Conservation (phyloP, 805 yeast genomes). For the Nakazawaea populi region DNA sequence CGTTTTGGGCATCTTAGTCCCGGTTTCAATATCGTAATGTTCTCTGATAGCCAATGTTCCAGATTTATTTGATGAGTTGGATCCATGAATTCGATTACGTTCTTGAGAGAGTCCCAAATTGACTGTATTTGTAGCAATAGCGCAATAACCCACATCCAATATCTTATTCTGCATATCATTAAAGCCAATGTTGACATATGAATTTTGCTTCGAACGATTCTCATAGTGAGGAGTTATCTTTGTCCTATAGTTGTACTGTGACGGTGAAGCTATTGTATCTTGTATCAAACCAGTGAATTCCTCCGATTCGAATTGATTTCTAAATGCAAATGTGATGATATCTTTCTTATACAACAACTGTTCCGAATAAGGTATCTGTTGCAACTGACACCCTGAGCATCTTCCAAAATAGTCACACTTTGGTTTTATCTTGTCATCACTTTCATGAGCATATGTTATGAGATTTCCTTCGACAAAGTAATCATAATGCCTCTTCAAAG, state of each 20-base stretch:
- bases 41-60: constrained; percentile 28
- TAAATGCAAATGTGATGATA: constrained; percentile 30
- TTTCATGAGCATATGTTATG: constrained; percentile 14
- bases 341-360: constrained; percentile 29
- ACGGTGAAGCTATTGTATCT: constrained; percentile 68
- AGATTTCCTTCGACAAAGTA: constrained; percentile 27
- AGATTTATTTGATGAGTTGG: constrained; percentile 7
- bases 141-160: constrained; percentile 29
- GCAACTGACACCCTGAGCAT: constrained; percentile 38
- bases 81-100: constrained; percentile 4
- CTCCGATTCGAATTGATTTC: constrained; percentile 18
- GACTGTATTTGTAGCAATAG: constrained; percentile 28
- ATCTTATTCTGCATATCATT: constrained; percentile 18
- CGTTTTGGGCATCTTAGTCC: constrained; percentile 24
- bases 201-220: constrained; percentile 45
- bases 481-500: constrained; percentile 25
- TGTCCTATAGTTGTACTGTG: constrained; percentile 74
- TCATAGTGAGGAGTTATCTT: constrained; percentile 95
- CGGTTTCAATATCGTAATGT: constrained; percentile 24
- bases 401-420: constrained; percentile 29
- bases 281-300: neutral
- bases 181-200: constrained; percentile 75
- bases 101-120: constrained; percentile 20
- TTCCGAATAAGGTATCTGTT: constrained; percentile 32
- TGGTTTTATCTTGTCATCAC: constrained; percentile 21